Evolutionary conservation across 495 filamentous ascomycete genomes (phyloP), one percentile per base, ranked within the genome.

Genomic region (Aspergillus wentii): DNA sequence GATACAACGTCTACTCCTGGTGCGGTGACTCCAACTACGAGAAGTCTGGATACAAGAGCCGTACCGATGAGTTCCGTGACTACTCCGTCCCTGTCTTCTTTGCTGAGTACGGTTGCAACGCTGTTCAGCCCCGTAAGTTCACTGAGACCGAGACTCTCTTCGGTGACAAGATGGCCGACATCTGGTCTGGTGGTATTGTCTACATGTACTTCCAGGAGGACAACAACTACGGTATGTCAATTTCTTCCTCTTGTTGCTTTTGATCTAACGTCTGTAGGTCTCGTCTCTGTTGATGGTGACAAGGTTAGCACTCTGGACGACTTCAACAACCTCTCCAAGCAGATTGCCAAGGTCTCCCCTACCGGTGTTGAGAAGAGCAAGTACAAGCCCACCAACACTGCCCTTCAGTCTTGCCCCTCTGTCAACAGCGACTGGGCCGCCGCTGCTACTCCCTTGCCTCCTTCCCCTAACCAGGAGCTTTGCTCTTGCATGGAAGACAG

Each of bases 1-100:
- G 91, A 37, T 95, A 95, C 76, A 97, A 96, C 61, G 88, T 95
- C 67, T 96, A 96, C 69, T 88, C 85, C 19, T 97, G 90, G 89
- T 96, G 91, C 58, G 91, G 91, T 37, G 61, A 88, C 39, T 89
- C 81, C 49, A 54, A 35, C 29, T 88, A 81, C 50, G 55, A 70
- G 40, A 49, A 67, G 26, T 95, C 91, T 0, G 85, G 86, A 4
- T 97, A 84, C 59, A 68, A 83, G 38, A 72, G 74, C 18, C 79
- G 87, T 46, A 87, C 86, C 27, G 59, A 82, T 20, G 86, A 94
- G 62, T 95, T 92, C 72, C 61, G 65, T 17, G 80, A 79, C 56
- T 96, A 88, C 65, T 83, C 83, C 1, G 83, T 95, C 6, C 91
- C 91, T 23, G 79, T 85, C 29, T 97, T 97, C 76, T 95, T 96